Conservation (phyloP, 805 yeast genomes). For the Ogataea paradorogensis region DNA sequence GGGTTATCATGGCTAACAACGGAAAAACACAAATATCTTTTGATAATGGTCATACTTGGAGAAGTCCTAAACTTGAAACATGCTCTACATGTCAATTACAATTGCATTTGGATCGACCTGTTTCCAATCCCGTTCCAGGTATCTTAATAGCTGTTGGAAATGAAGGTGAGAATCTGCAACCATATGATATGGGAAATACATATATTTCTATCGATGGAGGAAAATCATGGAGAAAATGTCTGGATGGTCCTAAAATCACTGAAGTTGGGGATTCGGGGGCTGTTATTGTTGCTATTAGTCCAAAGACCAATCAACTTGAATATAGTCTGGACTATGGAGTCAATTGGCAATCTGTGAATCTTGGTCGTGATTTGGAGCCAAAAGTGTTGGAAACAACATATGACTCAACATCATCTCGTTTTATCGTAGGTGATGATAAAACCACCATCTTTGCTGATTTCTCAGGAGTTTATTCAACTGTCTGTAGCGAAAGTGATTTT, state of each 20-base stretch:
- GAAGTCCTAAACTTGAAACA: slow-evolving; percentile 1
- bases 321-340: slow-evolving; percentile 67
- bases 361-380: slow-evolving; percentile 43
- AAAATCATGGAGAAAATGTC: slow-evolving; percentile 51
- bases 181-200: slow-evolving; percentile 38
- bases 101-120: slow-evolving; percentile 34
- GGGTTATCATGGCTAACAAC: slow-evolving; percentile 42
- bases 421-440: slow-evolving; percentile 35
- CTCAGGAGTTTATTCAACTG: slow-evolving; percentile 26
- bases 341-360: slow-evolving; percentile 47
- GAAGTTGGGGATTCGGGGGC: slow-evolving; percentile 74
- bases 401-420: slow-evolving; percentile 63
- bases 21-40: slow-evolving; percentile 16
- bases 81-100: slow-evolving; percentile 26
- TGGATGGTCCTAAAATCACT: slow-evolving; percentile 53
- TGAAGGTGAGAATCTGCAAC: slow-evolving; percentile 28
- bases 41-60: slow-evolving; percentile 20
- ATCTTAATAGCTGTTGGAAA: slow-evolving; percentile 43
- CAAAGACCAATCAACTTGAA: slow-evolving; percentile 35
- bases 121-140: slow-evolving; percentile 38
- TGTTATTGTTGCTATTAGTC: slow-evolving; percentile 51
- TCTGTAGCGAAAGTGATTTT: slow-evolving; percentile 43
- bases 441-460: slow-evolving; percentile 51
- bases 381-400: slow-evolving; percentile 49
- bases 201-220: slow-evolving; percentile 73